These are phyloP conservation scores for Peziza echinospora DNA, from an alignment of 495 filamentous ascomycete species.

Conservation along the genomic window DNA sequence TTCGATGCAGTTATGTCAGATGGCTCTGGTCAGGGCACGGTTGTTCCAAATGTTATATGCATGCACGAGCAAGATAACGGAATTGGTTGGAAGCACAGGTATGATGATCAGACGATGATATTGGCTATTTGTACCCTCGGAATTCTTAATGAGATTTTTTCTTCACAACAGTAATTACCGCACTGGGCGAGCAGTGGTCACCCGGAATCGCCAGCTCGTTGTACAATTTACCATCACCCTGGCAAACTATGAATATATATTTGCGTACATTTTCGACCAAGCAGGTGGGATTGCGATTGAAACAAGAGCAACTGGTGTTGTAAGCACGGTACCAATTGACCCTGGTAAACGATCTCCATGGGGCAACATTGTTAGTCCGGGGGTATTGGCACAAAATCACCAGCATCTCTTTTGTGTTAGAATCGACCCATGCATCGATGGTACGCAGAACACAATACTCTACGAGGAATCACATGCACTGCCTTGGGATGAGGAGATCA, in stretches of 20 bases:
- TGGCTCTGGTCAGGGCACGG: conserved; percentile 31
- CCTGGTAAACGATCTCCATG: conserved; percentile 27
- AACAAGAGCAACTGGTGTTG: conserved; percentile 27
- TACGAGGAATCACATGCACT: conserved; percentile 27
- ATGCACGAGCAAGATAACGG: conserved; percentile 49
- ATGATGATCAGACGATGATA: neutral
- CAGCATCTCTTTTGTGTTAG: conserved; percentile 34
- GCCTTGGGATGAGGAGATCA: conserved; percentile 23
- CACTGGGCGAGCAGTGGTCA: conserved; percentile 35
- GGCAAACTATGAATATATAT: conserved; percentile 60
- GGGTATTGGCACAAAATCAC: conserved; percentile 30
- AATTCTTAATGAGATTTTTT: neutral
- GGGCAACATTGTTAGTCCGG: conserved; percentile 27
- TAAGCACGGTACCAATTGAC: conserved; percentile 28
- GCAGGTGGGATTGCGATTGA: conserved; percentile 30
- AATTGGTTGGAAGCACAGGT: conserved; percentile 37
- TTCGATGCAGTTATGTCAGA: conserved; percentile 37
- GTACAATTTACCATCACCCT: conserved; percentile 58
- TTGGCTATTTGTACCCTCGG: too few species aligned
- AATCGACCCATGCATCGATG: conserved; percentile 34
- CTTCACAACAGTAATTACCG: conserved; percentile 33
- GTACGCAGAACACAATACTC: conserved; percentile 28
- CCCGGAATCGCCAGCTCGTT: conserved; percentile 39
- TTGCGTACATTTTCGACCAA: conserved; percentile 31
- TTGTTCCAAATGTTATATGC: conserved; percentile 37